Evolutionary conservation across 1,284 basidiomycete genomes (phyloP).

Genomic region (Macrocystidia cucumis): DNA sequence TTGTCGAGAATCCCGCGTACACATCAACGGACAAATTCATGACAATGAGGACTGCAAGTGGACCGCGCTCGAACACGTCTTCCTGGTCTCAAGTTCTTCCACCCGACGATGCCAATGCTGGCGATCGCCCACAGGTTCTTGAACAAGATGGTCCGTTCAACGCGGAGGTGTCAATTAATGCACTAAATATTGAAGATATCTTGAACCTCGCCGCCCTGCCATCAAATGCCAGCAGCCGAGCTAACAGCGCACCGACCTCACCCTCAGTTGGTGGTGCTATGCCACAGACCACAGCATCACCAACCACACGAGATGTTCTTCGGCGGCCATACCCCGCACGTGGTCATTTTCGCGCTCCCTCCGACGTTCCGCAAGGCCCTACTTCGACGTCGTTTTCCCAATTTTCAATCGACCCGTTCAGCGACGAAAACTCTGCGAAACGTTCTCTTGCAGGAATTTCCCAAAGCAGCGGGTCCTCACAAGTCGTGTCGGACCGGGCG

Average conservation of each 20-base stretch:
- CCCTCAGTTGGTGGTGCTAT: too few relatives aligned
- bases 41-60: constrained; percentile 15
- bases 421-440: constrained; percentile 8
- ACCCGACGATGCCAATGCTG: constrained; percentile 2
- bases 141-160: constrained; percentile 1
- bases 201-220: constrained; percentile 40
- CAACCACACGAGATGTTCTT: neutral
- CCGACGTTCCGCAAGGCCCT: constrained; percentile 21
- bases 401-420: constrained; percentile 18
- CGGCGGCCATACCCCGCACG: constrained; percentile 10
- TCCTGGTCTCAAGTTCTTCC: constrained; percentile 18
- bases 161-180: constrained; percentile 17
- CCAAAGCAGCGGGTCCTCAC: too few relatives aligned
- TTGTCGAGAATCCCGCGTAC: constrained; percentile 25
- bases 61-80: constrained; percentile 17
- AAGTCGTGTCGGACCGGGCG: too few relatives aligned
- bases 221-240: constrained; percentile 17
- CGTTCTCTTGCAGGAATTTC: neutral
- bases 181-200: constrained; percentile 45
- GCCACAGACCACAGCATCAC: neutral
- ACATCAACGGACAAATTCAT: constrained; percentile 20
- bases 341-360: constrained; percentile 19
- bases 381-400: constrained; percentile 18
- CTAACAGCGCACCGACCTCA: constrained; percentile 12
- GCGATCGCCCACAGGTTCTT: neutral